Evolutionary conservation across 2,329 filamentous ascomycete species (phyloP).

Genomic region (Lithohypha guttulata): DNA sequence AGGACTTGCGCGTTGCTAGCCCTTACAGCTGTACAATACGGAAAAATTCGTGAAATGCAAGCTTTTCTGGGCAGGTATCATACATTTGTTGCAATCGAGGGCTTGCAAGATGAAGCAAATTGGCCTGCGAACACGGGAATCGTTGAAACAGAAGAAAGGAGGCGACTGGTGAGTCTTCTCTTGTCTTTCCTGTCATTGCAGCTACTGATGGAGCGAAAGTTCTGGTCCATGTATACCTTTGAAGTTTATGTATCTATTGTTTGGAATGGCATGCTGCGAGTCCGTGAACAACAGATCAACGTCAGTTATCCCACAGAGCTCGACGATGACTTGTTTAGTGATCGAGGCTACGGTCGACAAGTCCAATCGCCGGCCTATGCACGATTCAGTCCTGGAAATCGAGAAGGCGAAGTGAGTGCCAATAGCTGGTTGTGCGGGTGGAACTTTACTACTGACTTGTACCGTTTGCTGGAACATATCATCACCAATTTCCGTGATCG

Average conservation of each 20-base stretch:
- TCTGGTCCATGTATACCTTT: conserved; percentile 49
- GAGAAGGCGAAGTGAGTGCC: conserved; percentile 11
- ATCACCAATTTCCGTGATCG: conserved; percentile 20
- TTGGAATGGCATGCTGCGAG: conserved; percentile 39
- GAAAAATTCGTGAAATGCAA: conserved; percentile 40
- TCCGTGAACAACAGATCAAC: conserved; percentile 36
- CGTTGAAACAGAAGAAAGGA: conserved; percentile 40
- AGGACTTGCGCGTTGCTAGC: conserved; percentile 40
- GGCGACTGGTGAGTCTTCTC: conserved; percentile 33
- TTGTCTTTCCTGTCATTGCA: conserved; percentile 1
- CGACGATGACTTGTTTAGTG: conserved; percentile 37
- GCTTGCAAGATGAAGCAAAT: conserved; percentile 43
- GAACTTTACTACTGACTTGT: conserved; percentile 49
- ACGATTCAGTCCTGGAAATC: conserved; percentile 13
- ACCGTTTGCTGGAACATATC: conserved; percentile 45
- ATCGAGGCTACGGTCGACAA: conserved; percentile 22
- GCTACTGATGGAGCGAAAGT: conserved; percentile 24
- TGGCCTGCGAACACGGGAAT: conserved; percentile 39
- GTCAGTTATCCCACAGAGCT: conserved; percentile 40
- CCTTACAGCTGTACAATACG: conserved; percentile 42
- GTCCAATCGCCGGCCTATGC: conserved; percentile 12
- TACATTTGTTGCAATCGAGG: conserved; percentile 38
- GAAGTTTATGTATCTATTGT: conserved; percentile 46
- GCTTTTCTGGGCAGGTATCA: conserved; percentile 42
- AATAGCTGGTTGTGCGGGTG: conserved; percentile 43